Percentiles rank a stretch among this genome's conserved stretches.
These are phyloP conservation scores for Saposhnikovia divaricata DNA, from an alignment of 129 eudicot species.

Conservation along the genomic window DNA sequence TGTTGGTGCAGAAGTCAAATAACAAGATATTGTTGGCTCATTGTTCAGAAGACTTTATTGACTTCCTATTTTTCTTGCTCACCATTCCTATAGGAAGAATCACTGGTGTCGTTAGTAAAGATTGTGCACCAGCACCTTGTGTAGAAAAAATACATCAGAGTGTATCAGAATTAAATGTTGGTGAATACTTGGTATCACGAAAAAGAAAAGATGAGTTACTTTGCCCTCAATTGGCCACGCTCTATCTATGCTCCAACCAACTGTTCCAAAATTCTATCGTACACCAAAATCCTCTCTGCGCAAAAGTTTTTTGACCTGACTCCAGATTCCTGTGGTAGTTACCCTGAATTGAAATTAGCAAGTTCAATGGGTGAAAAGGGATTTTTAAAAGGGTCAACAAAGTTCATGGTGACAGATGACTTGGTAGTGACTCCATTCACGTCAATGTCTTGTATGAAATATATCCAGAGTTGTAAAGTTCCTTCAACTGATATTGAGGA, in stretches of 20 bases:
- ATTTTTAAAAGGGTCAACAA: neutral
- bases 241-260: constrained; percentile 22
- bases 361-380: neutral
- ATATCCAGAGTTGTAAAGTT: constrained; percentile 18
- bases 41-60: constrained; percentile 29
- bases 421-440: constrained; percentile 20
- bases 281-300: too few species aligned
- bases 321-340: too few species aligned
- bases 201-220: constrained; percentile 23
- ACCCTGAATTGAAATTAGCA: neutral
- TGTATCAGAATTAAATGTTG: constrained; percentile 16
- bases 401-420: constrained; percentile 30
- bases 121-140: constrained; percentile 18
- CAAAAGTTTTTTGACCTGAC: too few species aligned
- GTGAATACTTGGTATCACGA: constrained; percentile 19
- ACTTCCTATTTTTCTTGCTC: constrained; percentile 32
- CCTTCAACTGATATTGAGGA: constrained; percentile 30
- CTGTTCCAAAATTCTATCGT: too few species aligned
- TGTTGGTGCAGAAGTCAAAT: constrained; percentile 27
- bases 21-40: constrained; percentile 30
- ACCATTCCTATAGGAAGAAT: too few species aligned
- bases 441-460: constrained; percentile 12
- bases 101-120: too few species aligned
- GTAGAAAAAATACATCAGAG: constrained; percentile 28
- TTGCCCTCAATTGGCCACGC: constrained; percentile 18